These are phyloP conservation scores for Candida pseudocylindracea DNA, from an alignment of 1,139 yeast species.

Conservation along the genomic window DNA sequence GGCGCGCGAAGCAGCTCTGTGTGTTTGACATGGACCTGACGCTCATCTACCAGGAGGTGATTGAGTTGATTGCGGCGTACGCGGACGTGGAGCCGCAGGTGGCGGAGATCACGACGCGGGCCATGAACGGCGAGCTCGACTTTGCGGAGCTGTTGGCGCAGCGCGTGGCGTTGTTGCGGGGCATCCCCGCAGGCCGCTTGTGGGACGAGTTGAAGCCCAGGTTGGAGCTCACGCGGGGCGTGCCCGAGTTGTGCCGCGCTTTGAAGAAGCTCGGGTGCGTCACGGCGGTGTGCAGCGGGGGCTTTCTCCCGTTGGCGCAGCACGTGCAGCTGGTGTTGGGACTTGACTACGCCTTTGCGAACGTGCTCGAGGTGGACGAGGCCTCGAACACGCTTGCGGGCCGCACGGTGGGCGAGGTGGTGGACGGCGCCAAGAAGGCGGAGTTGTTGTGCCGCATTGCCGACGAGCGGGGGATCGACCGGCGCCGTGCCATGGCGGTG, in stretches of 20 bases:
- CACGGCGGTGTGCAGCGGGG: slow-evolving; percentile 85
- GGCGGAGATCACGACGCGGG: slow-evolving; percentile 68
- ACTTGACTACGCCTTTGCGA: slow-evolving; percentile 80
- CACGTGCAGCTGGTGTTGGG: slow-evolving; percentile 46
- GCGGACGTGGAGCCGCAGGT: slow-evolving; percentile 65
- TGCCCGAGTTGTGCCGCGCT: slow-evolving; percentile 38
- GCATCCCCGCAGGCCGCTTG: slow-evolving; percentile 47
- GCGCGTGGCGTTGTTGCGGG: slow-evolving; percentile 59
- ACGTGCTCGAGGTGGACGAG: slow-evolving; percentile 25
- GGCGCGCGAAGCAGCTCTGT: slow-evolving; percentile 39
- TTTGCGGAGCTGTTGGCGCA: slow-evolving; percentile 61
- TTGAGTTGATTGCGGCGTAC: slow-evolving; percentile 79
- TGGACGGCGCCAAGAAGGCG: slow-evolving; percentile 75
- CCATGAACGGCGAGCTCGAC: slow-evolving; percentile 95
- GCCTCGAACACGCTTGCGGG: slow-evolving; percentile 31
- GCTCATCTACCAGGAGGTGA: slow-evolving; percentile 86
- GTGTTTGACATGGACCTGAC: slow-evolving; percentile 98
- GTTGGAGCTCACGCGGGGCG: slow-evolving; percentile 67
- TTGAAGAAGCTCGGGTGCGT: slow-evolving; percentile 41
- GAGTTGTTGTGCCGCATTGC: slow-evolving; percentile 51
- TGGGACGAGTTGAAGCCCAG: slow-evolving; percentile 64
- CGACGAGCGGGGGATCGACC: slow-evolving; percentile 29
- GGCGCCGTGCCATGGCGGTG: slow-evolving; percentile 50
- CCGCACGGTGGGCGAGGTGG: slow-evolving; percentile 47
- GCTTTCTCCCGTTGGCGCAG: slow-evolving; percentile 75